Base-by-base conservation (phyloP, 371 early-diverging fungal species). In the Mortierella sp. region DNA sequence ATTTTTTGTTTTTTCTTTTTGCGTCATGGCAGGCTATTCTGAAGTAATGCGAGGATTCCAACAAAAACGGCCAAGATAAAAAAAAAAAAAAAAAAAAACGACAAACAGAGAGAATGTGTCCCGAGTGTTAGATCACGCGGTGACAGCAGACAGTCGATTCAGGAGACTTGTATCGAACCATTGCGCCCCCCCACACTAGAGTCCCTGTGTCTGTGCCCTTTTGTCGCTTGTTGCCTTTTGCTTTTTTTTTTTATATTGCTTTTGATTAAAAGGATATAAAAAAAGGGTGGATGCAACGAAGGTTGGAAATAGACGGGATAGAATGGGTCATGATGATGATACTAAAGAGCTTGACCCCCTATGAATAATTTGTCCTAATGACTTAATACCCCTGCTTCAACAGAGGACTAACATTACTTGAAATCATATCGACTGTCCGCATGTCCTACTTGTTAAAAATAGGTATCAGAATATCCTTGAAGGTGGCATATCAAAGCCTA, bases 391-490 rank as follows among this genome's bases (percentile, higher is more conserved):
- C 22, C 22, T 47, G 12, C n/a, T 47, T 47, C 15, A 13, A 51
- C 28, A 51, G 13, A 23, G 26, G 13, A 51, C 53, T 51, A 51
- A 51, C 28, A 26, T 26, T 23, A 23, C n/a, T n/a, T n/a, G n/a
- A n/a, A n/a, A n/a, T n/a, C n/a, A n/a, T n/a, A n/a, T n/a, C n/a
- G n/a, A n/a, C n/a, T n/a, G n/a, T 5, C 15, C 6, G 19, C 22
- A 22, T 26, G 22, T 26, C 28, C 26, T 51, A 26, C 8, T 51
- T 23, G 26, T 51, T 51, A 42, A 57, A 63, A 58, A 71, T 68
- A 80, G 81, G 49, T 80, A 80, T 53, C 81, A 80, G 57, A 80
- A 75, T 22, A 80, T 80, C 70, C 75, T 80, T 35, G 81, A 80
- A 31, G 81, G 81, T 34, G 73, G 74, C 62, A 64, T 68, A 23